Base-by-base conservation (phyloP, 441 rosid species). In the Populus tomentosa region DNA sequence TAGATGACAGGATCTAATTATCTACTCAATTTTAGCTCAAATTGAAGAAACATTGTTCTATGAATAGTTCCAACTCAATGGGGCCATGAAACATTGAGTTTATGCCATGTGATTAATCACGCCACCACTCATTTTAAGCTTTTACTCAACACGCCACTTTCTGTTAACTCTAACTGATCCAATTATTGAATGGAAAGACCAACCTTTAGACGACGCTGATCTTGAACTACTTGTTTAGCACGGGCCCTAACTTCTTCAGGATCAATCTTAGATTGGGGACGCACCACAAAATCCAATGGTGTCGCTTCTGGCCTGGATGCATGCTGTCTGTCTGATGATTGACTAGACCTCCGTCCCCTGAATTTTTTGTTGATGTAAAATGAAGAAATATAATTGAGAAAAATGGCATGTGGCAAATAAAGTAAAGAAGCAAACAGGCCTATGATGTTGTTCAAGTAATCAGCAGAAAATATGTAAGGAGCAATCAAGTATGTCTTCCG, bases 301-400 rank as follows among this genome's bases (percentile, higher is more conserved):
- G 99, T 90, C 71, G 99, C 98, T 85, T 96, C 99, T 59, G 98
- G 99, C 80, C 97, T 89, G 30, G 97, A 84, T 32, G 99, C 86
- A 77, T 86, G 91, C 67, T 86, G 87, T 77, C 92, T 84, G 33
- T 89, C 86, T 40, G 94, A 91, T 67, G 93, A 87, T 75, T 88
- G 95, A 42, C 99, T 89, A 70, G 98, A 83, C 82, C 85, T 90
- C 35, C 89, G 89, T 70, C 86, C 88, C 81, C 99, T 92, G 84
- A 74, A 81, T 80, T 80, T 74, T 21, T 61, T 61, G 24, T 61
- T 61, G 65, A 21, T 9, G 64, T 8, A 61, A 21, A 61, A 8
- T 21, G 26, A 65, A 73, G 63, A 77, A 20, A 10, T 21, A 14
- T 26, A 16, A 46, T 56, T 14, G 65, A 35, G 26, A 70, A 69